Evolutionary conservation across 148 eudicot species (phyloP), one percentile per base, ranked within the genome.

Genomic region (Rhododendron vialii): DNA sequence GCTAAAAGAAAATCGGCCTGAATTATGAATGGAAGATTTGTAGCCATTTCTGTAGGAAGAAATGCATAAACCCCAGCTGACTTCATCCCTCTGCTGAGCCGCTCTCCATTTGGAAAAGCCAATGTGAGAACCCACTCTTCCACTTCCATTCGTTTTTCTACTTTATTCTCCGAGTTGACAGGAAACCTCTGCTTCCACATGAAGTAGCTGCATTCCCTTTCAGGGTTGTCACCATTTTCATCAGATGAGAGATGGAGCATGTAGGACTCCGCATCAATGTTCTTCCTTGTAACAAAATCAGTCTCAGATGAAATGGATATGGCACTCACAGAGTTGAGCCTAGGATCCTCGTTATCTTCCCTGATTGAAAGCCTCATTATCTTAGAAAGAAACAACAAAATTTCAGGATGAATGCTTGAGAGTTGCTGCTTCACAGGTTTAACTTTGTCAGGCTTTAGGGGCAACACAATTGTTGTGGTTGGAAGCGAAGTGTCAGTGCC

Each of bases 101-200:
- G 93, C 53, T 92, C 45, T 50, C 96, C 98, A 80, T 15, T 38
- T 10, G 98, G 98, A 88, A 95, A 95, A 76, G 96, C 96, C 84
- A 95, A 76, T 11, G 95, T 93, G 84, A 95, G 88, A 30, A 89
- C 86, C 93, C 94, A 93, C 65, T 95, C 95, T 26, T 90, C 93
- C 1, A 95, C 91, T 43, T 93, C 98, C 82, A 74, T 86, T 87
- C 98, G 88, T 50, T 84, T 89, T 22, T 95, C 94, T 0, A 90
- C 98, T 86, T 78, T 91, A 59, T 89, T 83, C 80, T 91, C 92
- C 0, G 67, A 43, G 80, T 47, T 92, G 43, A 95, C 96, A 28
- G 90, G 94, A 87, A 93, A 95, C 84, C 89, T 91, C 87, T 95
- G 95, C 89, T 92, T 91, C 95, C 96, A 93, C 94, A 95, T 95